Base-by-base conservation (phyloP, 352 stramenopile genomes). In the Thalassiosira mediterranea region DNA sequence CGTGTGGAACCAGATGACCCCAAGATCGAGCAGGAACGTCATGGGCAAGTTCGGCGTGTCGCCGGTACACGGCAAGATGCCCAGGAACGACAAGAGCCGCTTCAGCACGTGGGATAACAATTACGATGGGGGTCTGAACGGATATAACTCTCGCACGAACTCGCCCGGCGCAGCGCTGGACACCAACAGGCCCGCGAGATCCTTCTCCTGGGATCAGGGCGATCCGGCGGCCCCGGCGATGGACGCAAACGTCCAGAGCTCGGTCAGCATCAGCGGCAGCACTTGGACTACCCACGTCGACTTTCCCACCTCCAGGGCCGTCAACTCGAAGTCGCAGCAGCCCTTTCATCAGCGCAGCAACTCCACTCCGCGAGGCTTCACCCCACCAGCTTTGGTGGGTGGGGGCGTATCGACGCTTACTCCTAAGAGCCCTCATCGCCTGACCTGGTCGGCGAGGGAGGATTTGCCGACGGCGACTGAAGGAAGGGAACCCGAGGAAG, bases 151-250 rank as follows among this genome's bases (percentile, higher is more conserved):
- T 15, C 37, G 37, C 37, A 10, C 8, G n/a, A 44, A 44, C n/a
- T 29, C 47, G 47, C 21, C n/a, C n/a, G n/a, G n/a, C n/a, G n/a
- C n/a, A n/a, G n/a, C n/a, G n/a, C n/a, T n/a, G n/a, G n/a, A n/a
- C n/a, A n/a, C n/a, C n/a, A n/a, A n/a, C n/a, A n/a, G n/a, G n/a
- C n/a, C n/a, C n/a, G n/a, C n/a, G n/a, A n/a, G n/a, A n/a, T 34
- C 58, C 25, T 64, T 54, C 48, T 62, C 62, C 11, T 72, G 28
- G 48, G 62, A 72, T 54, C 47, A 62, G 8, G n/a, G 7, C n/a
- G 29, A 46, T 62, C 49, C 40, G 17, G 48, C 48, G 5, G 31
- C 8, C 3, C 19, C 47, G n/a, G 40, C 47, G 15, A 53, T 10
- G 46, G 29, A 53, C 26, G 32, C n/a, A 57, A 58, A 19, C 19